A percentile compares a stretch with the other conserved stretches of the same genome.
Conservation (phyloP, 2,329 filamentous ascomycete genomes). For the Akanthomyces lecanii region DNA sequence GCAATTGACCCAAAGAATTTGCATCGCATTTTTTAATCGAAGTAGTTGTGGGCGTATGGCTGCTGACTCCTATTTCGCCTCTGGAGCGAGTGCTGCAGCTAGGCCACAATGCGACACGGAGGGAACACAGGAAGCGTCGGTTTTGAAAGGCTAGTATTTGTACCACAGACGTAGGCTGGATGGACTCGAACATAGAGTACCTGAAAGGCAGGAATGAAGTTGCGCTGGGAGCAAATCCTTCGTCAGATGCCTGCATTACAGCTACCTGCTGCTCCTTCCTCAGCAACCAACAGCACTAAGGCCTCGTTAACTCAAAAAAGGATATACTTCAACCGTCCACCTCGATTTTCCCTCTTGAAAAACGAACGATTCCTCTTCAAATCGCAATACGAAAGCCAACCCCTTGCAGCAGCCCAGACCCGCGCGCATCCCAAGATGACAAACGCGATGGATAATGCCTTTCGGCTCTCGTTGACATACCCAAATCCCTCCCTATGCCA, state of each 20-base stretch:
- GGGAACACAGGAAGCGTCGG: neutral
- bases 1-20: too few species aligned
- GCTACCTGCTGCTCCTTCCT: neutral
- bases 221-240: neutral
- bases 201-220: neutral
- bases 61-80: neutral
- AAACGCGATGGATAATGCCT: slow-evolving; percentile 12
- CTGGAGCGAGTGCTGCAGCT: neutral
- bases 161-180: neutral
- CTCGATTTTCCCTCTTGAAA: neutral
- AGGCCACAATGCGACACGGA: slow-evolving; percentile 4
- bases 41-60: too few species aligned
- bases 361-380: neutral
- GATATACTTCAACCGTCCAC: neutral
- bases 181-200: neutral
- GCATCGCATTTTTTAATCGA: too few species aligned
- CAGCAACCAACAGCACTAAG: neutral
- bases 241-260: neutral
- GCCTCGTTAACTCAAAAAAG: neutral
- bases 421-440: neutral
- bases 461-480: slow-evolving; percentile 30
- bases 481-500: slow-evolving; percentile 29
- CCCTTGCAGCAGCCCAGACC: neutral
- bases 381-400: neutral
- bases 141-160: slow-evolving; percentile 14